Conservation (phyloP, 73 alveolate species). For the Uronychia setigera region DNA sequence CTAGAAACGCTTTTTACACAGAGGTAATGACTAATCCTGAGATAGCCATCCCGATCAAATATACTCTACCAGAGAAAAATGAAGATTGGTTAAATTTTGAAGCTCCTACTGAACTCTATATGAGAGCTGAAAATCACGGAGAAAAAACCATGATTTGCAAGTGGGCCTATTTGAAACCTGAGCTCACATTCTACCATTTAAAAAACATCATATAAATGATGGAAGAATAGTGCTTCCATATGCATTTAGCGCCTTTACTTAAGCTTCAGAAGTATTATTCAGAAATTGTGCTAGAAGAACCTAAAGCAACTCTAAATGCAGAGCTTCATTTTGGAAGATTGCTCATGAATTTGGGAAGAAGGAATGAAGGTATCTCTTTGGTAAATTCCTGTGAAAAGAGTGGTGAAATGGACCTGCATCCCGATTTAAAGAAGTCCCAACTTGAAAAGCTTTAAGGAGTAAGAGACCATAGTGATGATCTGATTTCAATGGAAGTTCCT, state of each 20-base stretch:
- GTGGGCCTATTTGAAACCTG: constrained; percentile 83
- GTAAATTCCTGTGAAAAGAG: constrained; percentile 49
- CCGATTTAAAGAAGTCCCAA: constrained; percentile 62
- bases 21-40: constrained; percentile 79
- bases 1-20: constrained; percentile 60
- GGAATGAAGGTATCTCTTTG: constrained; percentile 61
- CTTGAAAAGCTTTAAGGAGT: constrained; percentile 63
- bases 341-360: constrained; percentile 60
- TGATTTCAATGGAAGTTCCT: constrained; percentile 69
- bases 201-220: constrained; percentile 67
- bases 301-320: constrained; percentile 48
- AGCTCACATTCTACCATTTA: constrained; percentile 74
- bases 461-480: constrained; percentile 61
- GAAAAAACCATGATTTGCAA: constrained; percentile 75
- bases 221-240: constrained; percentile 73
- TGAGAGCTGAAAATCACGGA: constrained; percentile 68
- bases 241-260: constrained; percentile 66
- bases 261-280: constrained; percentile 69
- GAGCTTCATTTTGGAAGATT: constrained; percentile 66
- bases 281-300: constrained; percentile 69
- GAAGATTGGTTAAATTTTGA: constrained; percentile 83
- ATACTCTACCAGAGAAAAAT: constrained; percentile 72
- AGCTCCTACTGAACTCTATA: constrained; percentile 73
- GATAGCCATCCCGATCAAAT: constrained; percentile 67
- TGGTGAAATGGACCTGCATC: no score